These are phyloP conservation scores for Limtongia smithiae DNA, from an alignment of 805 yeast genomes.

Conservation along the genomic window DNA sequence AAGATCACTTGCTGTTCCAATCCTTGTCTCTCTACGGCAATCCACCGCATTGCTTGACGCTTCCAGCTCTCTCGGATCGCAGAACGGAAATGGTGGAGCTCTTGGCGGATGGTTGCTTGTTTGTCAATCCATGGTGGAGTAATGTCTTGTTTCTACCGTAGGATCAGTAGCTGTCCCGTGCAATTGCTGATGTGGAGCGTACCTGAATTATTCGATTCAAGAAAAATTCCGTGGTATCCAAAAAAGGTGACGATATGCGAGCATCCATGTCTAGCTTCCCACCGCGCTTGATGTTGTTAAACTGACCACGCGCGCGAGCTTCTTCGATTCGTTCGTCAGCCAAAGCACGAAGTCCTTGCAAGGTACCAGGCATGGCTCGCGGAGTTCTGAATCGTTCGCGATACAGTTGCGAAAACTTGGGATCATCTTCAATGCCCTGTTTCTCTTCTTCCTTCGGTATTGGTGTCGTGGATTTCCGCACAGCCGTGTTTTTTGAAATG, in stretches of 20 bases:
- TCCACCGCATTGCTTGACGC: conserved; percentile 26
- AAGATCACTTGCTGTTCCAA: conserved; percentile 5
- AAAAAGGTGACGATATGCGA: conserved; percentile 49
- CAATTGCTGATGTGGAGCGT: not conserved
- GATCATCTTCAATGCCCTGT: conserved; percentile 42
- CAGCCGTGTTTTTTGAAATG: no score
- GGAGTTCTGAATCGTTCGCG: conserved; percentile 63
- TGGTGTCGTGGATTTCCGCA: no score
- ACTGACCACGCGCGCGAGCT: conserved; percentile 67
- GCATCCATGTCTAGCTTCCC: conserved; percentile 47
- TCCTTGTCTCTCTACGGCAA: conserved; percentile 40
- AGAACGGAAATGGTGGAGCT: conserved; percentile 47
- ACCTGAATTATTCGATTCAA: conserved; percentile 65
- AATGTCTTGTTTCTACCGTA: conserved; percentile 57
- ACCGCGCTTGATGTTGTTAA: conserved; percentile 62
- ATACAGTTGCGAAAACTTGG: conserved; percentile 54
- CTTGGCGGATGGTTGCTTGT: conserved; percentile 54
- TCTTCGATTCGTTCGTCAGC: conserved; percentile 78
- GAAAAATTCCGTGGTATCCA: conserved; percentile 70
- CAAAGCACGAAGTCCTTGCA: conserved; percentile 46
- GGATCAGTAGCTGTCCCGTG: no score
- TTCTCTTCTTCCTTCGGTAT: not conserved
- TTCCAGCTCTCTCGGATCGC: conserved; percentile 34
- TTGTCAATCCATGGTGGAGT: conserved; percentile 89
- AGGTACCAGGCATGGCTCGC: conserved; percentile 37